Conservation (phyloP, 495 filamentous ascomycete genomes). For the Penicillium longicatenatum region DNA sequence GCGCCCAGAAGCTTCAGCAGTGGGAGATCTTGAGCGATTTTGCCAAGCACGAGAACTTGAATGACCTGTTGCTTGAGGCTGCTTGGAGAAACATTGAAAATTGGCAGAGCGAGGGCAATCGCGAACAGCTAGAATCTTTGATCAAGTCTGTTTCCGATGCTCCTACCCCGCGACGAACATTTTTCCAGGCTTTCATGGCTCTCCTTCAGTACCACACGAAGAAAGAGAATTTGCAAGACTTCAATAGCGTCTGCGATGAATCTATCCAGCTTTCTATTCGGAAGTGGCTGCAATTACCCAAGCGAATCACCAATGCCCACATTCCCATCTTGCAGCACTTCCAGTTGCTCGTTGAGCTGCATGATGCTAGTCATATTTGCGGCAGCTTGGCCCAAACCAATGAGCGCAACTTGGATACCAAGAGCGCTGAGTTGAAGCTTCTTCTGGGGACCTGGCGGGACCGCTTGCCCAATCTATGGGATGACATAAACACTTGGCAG, state of each 20-base stretch:
- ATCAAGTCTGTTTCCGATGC: conserved; percentile 97
- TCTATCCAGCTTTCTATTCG: conserved; percentile 94
- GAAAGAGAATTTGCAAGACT: conserved; percentile 76
- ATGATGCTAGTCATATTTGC: conserved; percentile 96
- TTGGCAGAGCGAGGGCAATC: conserved; percentile 82
- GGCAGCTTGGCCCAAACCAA: conserved; percentile 83
- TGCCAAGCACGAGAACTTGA: conserved; percentile 98
- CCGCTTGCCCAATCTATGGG: conserved; percentile 95
- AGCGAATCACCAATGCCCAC: conserved; percentile 91
- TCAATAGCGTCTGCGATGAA: conserved; percentile 88
- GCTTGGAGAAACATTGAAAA: conserved; percentile 92
- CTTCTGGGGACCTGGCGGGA: conserved; percentile 95
- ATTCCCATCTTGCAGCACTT: conserved; percentile 96
- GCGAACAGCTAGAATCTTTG: conserved; percentile 84
- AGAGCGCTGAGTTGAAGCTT: conserved; percentile 93
- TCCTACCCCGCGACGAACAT: conserved; percentile 86
- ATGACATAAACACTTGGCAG: conserved; percentile 99
- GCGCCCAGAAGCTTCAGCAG: conserved; percentile 96
- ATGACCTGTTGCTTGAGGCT: conserved; percentile 93
- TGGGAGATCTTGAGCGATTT: conserved; percentile 98
- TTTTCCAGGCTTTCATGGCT: conserved; percentile 98
- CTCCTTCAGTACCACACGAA: conserved; percentile 90
- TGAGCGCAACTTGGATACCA: conserved; percentile 81
- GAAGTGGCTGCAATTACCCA: conserved; percentile 97
- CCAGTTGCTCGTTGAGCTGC: conserved; percentile 96